Conservation (phyloP, 257 asterid species). For the Jasminum sambac region DNA sequence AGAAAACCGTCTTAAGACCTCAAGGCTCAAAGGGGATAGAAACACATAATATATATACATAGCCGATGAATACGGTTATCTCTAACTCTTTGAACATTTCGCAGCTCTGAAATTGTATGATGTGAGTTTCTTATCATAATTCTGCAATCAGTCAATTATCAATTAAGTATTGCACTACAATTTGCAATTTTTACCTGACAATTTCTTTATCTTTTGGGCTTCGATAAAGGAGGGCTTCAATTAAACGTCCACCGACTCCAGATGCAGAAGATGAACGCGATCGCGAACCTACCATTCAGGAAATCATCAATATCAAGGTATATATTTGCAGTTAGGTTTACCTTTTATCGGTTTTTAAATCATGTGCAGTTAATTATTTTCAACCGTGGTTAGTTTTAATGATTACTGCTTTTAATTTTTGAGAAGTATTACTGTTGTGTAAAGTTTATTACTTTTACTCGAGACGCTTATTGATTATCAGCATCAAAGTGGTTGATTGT, state of each 20-base stretch:
- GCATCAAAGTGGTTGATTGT: not conserved
- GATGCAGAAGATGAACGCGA: constrained; percentile 51
- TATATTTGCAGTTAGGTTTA: not conserved
- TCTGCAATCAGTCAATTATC: not conserved
- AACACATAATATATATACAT: not conserved
- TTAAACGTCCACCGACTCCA: constrained; percentile 67
- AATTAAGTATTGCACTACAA: not conserved
- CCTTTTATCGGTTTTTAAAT: not conserved
- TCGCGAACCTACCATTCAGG: constrained; percentile 51
- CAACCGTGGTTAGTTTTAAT: not conserved
- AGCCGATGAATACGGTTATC: not conserved
- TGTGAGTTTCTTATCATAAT: not conserved
- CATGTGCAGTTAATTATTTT: not conserved
- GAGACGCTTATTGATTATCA: not conserved
- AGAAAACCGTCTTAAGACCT: not conserved
- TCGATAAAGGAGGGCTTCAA: constrained; percentile 55
- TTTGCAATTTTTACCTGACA: not conserved
- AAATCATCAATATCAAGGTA: constrained; percentile 57
- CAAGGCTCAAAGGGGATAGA: not conserved
- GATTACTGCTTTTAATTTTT: not conserved
- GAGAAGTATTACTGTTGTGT: not conserved
- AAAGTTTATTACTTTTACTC: not conserved
- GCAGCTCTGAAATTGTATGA: not conserved
- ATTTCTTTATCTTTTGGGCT: not conserved
- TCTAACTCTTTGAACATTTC: not conserved